Evolutionary conservation across 176 grass and related monocot species (phyloP), one percentile per base, ranked within the genome.

Genomic region (Coix lacrymajobi): DNA sequence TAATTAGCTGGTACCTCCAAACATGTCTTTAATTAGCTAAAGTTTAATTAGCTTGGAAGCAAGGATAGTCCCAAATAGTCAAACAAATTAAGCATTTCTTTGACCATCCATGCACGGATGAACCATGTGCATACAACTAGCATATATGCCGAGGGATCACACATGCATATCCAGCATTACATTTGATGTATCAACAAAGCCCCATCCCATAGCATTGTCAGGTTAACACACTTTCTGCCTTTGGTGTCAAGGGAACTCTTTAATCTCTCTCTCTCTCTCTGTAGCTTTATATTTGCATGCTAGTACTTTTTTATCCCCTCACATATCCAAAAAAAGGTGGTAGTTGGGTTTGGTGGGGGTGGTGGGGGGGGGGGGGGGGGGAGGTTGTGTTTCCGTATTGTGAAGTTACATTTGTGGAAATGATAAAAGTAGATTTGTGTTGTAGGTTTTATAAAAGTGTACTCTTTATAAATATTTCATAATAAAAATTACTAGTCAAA

Each of bases 41-140:
- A n/a, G n/a, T n/a, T n/a, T n/a, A n/a, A n/a, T n/a, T 82, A 12
- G 7, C 79, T 87, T 87, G 32, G 64, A 82, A 77, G 79, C 66
- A 87, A 70, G 79, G 39, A 2, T 41, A 73, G 75, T 76, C 73
- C 24, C 41, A 33, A 17, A 62, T 60, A 61, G 72, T 70, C 79
- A 82, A 82, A 77, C 52, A 87, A 81, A 33, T 33, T 33, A 51
- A 82, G 72, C 64, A 63, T 25, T 25, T 48, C 39, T 46, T 82
- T 4, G 60, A 31, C 41, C 32, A 76, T 9, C 40, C 34, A 4
- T 45, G 24, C 54, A 11, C 0, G 48, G 48, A 60, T 60, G 57
- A 2, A 25, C 37, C 51, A 54, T 9, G 51, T n/a, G 40, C 11
- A 69, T 29, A 9, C 1, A 71, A 10, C 11, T 44, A 71, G 67